Percentiles rank a stretch among this genome's conserved stretches.
These are phyloP conservation scores for Lentinus tigrinus DNA, from an alignment of 768 basidiomycete genomes.

Conservation along the genomic window DNA sequence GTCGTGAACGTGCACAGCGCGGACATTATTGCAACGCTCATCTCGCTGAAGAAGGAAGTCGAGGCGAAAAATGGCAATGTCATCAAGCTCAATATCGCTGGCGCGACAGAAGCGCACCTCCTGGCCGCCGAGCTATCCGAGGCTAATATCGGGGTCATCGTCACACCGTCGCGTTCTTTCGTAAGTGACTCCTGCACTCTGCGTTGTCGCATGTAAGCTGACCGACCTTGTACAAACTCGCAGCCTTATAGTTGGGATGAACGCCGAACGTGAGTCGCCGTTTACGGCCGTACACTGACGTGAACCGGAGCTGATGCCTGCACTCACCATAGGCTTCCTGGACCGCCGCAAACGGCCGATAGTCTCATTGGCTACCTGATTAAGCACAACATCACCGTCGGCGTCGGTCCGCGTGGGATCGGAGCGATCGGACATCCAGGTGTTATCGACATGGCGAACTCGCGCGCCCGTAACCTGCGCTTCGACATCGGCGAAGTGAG, in stretches of 20 bases:
- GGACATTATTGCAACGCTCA: constrained; percentile 71
- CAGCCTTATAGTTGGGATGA: constrained; percentile 61
- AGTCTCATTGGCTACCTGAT: constrained; percentile 53
- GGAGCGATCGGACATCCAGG: constrained; percentile 7
- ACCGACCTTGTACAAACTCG: neutral
- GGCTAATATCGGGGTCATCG: constrained; percentile 69
- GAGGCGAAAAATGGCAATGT: constrained; percentile 34
- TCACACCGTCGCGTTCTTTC: constrained; percentile 61
- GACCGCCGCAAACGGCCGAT: constrained; percentile 62
- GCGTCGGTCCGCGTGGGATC: constrained; percentile 41
- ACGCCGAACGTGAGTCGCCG: constrained; percentile 51
- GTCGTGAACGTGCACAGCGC: constrained; percentile 69
- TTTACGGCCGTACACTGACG: neutral
- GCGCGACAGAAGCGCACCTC: constrained; percentile 60
- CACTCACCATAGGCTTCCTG: constrained; percentile 50
- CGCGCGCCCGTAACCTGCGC: constrained; percentile 29
- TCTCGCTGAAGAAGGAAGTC: constrained; percentile 57
- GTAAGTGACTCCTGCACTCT: neutral
- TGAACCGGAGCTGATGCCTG: neutral
- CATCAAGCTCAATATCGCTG: constrained; percentile 46
- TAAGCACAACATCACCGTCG: constrained; percentile 62
- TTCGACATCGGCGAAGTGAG: constrained; percentile 45
- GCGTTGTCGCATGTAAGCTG: neutral
- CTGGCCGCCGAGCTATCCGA: constrained; percentile 61
- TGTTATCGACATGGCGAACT: constrained; percentile 19